Base-by-base conservation (phyloP, 352 stramenopile species). In the Phytophthora fragariae region DNA sequence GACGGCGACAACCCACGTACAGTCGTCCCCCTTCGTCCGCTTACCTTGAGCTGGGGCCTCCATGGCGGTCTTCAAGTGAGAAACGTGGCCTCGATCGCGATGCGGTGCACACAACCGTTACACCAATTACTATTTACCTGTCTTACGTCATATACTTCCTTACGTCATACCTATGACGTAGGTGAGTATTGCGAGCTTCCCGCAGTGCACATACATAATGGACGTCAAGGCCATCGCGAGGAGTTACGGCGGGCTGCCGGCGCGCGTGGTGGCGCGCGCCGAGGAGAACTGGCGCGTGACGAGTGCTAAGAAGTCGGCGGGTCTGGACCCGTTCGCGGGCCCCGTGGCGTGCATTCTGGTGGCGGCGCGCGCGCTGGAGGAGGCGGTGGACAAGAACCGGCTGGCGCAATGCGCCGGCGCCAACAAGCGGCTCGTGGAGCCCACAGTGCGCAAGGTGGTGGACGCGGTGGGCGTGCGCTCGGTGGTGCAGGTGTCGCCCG, bases 281-380 rank as follows among this genome's bases (percentile, higher is more conserved):
- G 60, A 82, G 24, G 84, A 92, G 71, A 82, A 88, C 44, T 77
- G 84, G 73, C 86, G 86, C 2, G 17, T 90, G 7, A 83, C 82
- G 4, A 61, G 64, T 1, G 84, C 82, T 11, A 86, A 87, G 52
- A 85, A 82, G 64, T 79, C 82, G 11, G 56, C 76, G 7, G 59
- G 60, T 0, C 41, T 82, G 35, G 69, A 84, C 39, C 66, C 81
- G 41, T 75, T 85, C 41, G 76, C 82, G 54, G 80, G 78, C 7
- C 84, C 86, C n/a, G 80, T 84, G 2, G 86, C 86, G 52, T 90
- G 84, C 61, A 77, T 93, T 35, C 56, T 93, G n/a, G 80, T 92
- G 21, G 86, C 86, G 1, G 86, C 76, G 39, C 79, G 77, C 12
- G 71, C 83, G 57, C 65, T 92, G 54, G 71, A 86, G 17, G 80